Percentiles rank a stretch among this genome's conserved stretches.
Conservation (phyloP, 352 stramenopile species). For the Blastocystis sp. region DNA sequence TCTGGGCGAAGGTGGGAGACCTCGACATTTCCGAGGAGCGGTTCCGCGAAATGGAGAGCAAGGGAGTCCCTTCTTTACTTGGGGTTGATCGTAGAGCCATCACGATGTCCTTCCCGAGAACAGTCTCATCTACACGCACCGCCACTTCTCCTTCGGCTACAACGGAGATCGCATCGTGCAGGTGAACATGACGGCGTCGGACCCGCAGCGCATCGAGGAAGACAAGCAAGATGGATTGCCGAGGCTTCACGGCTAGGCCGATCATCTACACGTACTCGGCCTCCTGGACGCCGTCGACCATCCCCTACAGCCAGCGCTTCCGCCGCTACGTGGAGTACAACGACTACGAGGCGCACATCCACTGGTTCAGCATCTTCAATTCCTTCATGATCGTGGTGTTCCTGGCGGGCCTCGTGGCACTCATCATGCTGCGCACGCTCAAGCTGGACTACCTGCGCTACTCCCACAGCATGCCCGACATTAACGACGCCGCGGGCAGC, state of each 20-base stretch:
- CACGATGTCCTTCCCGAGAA: slow-evolving; percentile 61
- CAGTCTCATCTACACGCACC: slow-evolving; percentile 89
- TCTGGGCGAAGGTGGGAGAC: slow-evolving; percentile 96
- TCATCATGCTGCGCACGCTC: slow-evolving; percentile 88
- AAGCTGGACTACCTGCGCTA: slow-evolving; percentile 85
- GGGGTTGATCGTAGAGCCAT: background rate
- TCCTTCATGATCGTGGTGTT: slow-evolving; percentile 97
- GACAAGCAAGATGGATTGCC: slow-evolving; percentile 79
- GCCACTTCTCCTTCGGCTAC: slow-evolving; percentile 91
- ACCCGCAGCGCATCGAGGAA: slow-evolving; percentile 75
- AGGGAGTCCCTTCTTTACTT: slow-evolving; percentile 61
- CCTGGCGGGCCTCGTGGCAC: slow-evolving; percentile 84
- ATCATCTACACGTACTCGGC: slow-evolving; percentile 91
- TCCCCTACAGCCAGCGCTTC: slow-evolving; percentile 90
- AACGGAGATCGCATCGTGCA: slow-evolving; percentile 94
- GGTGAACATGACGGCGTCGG: slow-evolving; percentile 91
- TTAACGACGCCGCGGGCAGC: slow-evolving; percentile 74
- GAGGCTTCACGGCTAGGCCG: slow-evolving; percentile 77
- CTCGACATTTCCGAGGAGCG: slow-evolving; percentile 85
- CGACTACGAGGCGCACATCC: slow-evolving; percentile 98
- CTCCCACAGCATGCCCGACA: slow-evolving; percentile 78
- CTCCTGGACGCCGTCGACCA: slow-evolving; percentile 84
- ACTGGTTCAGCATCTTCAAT: slow-evolving; percentile 95
- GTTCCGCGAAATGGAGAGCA: slow-evolving; percentile 78
- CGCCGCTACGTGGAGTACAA: slow-evolving; percentile 94